Base-by-base conservation (phyloP, 2,329 filamentous ascomycete genomes). In the Aspergillus udagawae region DNA sequence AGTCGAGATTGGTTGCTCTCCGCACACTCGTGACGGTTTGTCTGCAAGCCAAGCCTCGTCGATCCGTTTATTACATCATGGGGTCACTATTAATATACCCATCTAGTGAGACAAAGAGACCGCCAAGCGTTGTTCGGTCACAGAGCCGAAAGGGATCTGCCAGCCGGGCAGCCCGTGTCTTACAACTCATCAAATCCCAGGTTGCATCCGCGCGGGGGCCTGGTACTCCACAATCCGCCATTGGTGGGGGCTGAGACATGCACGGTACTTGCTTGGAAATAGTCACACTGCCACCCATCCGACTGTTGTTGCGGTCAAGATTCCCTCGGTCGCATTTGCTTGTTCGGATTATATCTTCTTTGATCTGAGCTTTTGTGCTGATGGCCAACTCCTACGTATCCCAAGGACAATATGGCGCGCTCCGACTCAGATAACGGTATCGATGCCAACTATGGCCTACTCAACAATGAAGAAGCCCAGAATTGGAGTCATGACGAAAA, bases 41-140 rank as follows among this genome's bases (percentile, higher is more conserved):
- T 29, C 44, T 53, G 49, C 54, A 56, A 45, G 54, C 54, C 53
- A 55, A 55, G n/a, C 20, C 44, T 47, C 44, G 21, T 7, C 44
- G 23, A 25, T 14, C 45, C 9, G 27, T 27, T 27, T 27, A 38
- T 51, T 49, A 27, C 23, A 50, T 56, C 48, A 53, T 35, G n/a
- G 3, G 12, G 41, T 42, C 47, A 6, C 41, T 3, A 27, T 49
- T 38, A 23, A 41, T 44, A 45, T 48, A n/a, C n/a, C 41, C 9
- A 17, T 42, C 17, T n/a, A 50, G 38, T 56, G 54, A 52, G 54
- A 56, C 54, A 52, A 28, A 38, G 41, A 49, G 42, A 28, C 42
- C 51, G 27, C n/a, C 23, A 50, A 49, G 35, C 27, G 53, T 25
- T 50, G 41, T 23, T 35, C 45, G 49, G 23, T 52, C 42, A 56